phyloP scores from a whole-genome alignment of 192 early-diverging fungal species.

The Entrophospora sp. region DNA sequence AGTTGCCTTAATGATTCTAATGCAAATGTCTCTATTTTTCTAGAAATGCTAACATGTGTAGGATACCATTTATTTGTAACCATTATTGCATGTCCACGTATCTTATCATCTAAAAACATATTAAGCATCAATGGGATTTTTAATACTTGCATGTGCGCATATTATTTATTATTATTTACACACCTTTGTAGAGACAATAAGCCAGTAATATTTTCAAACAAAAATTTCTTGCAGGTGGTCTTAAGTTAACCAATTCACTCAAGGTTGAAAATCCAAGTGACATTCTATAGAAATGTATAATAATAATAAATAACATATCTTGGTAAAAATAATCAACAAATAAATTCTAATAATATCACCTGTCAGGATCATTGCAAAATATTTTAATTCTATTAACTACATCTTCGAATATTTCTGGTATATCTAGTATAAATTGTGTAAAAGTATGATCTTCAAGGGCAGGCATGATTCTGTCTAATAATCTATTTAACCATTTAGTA shows the following conservation, averaged over 20 bases:
- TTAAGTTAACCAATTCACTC: constrained; percentile 45
- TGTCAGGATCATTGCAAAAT: constrained; percentile 56
- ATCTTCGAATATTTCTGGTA: constrained; percentile 55
- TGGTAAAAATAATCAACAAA: neutral
- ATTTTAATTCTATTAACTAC: constrained; percentile 52
- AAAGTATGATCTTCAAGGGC: constrained; percentile 61
- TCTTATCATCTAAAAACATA: constrained; percentile 6
- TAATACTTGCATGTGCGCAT: no score
- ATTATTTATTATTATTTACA: constrained; percentile 1
- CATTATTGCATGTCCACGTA: constrained; percentile 51
- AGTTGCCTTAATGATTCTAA: constrained; percentile 18
- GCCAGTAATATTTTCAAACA: constrained; percentile 49
- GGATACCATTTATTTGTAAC: constrained; percentile 50
- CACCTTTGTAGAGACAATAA: constrained; percentile 42
- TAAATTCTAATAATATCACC: constrained; percentile 15
- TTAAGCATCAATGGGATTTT: no score
- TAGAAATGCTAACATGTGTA: constrained; percentile 35
- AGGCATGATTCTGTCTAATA: constrained; percentile 29
- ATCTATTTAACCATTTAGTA: constrained; percentile 25
- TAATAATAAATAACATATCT: neutral
- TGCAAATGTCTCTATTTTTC: constrained; percentile 41
- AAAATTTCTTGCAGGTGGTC: constrained; percentile 44
- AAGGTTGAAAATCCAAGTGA: constrained; percentile 34
- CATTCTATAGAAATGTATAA: neutral
- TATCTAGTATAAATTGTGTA: constrained; percentile 68